These are phyloP conservation scores for Cucumis cinereus DNA, from an alignment of 306 rosid genomes.

Conservation along the genomic window DNA sequence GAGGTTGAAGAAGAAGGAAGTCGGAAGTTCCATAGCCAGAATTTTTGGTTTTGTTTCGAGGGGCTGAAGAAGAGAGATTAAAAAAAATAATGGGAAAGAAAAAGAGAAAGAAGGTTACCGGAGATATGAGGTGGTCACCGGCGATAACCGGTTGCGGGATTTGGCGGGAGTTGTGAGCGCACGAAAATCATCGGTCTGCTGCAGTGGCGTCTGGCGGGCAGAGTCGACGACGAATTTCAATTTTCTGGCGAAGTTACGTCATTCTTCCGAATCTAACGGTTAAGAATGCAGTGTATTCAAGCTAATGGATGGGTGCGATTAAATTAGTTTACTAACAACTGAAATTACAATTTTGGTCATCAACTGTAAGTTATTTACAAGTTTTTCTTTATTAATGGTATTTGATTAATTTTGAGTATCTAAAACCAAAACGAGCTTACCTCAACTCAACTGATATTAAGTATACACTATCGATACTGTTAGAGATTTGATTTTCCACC, in stretches of 20 bases:
- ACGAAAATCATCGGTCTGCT: background rate
- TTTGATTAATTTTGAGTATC: no score
- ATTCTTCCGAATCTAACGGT: background rate
- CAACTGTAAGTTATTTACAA: no score
- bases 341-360: background rate
- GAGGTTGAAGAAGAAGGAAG: background rate
- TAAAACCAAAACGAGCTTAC: no score
- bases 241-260: background rate
- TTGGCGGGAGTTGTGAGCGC: slow-evolving; percentile 18
- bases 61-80: background rate
- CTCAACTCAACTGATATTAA: no score
- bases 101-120: background rate
- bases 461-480: no score
- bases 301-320: background rate
- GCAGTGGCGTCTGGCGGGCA: background rate
- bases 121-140: slow-evolving; percentile 2
- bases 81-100: background rate
- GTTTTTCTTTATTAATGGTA: no score
- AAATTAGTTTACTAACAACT: background rate
- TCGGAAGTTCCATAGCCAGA: background rate
- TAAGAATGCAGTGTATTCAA: background rate
- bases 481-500: no score
- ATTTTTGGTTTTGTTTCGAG: background rate
- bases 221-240: background rate
- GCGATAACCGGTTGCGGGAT: slow-evolving; percentile 10